Evolutionary conservation across 805 yeast species (phyloP).

Genomic region (Komagataella pastoris): DNA sequence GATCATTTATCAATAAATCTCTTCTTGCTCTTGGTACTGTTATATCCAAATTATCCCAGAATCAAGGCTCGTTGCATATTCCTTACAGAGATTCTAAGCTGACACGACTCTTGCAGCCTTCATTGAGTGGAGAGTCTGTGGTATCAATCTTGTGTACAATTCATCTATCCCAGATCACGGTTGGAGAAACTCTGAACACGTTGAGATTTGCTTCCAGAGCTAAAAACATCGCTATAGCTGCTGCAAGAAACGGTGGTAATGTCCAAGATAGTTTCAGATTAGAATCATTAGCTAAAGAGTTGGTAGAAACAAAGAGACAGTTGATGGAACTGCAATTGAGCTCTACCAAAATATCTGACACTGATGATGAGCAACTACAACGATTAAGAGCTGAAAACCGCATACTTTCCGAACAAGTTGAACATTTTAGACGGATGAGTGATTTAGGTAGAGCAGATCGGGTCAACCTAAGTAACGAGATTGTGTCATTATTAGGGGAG

Average conservation of each 20-base stretch:
- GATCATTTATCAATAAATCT: slow-evolving; percentile 85
- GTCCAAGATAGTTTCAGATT: slow-evolving; percentile 30
- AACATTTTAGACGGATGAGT: slow-evolving; percentile 52
- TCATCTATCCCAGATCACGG: slow-evolving; percentile 44
- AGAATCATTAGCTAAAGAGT: slow-evolving; percentile 39
- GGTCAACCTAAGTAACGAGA: slow-evolving; percentile 43
- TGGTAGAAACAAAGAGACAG: slow-evolving; percentile 50
- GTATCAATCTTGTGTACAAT: slow-evolving; percentile 83
- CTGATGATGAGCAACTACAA: slow-evolving; percentile 17
- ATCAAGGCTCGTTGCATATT: slow-evolving; percentile 39
- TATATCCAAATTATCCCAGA: slow-evolving; percentile 53
- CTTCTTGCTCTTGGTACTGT: slow-evolving; percentile 84
- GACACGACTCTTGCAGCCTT: slow-evolving; percentile 84
- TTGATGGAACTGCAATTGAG: slow-evolving; percentile 22
- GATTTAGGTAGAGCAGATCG: slow-evolving; percentile 24
- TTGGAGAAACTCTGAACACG: slow-evolving; percentile 78
- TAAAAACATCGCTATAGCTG: slow-evolving; percentile 66
- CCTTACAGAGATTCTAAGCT: slow-evolving; percentile 92
- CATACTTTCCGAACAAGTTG: slow-evolving; percentile 51
- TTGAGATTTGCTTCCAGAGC: slow-evolving; percentile 90
- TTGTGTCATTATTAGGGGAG: slow-evolving; percentile 44
- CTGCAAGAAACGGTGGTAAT: slow-evolving; percentile 32
- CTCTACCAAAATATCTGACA: slow-evolving; percentile 1
- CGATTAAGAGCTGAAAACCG: slow-evolving; percentile 47
- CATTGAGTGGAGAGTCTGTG: slow-evolving; percentile 75